Conservation (phyloP, 352 stramenopile genomes). For the Globisporangium barbulae region DNA sequence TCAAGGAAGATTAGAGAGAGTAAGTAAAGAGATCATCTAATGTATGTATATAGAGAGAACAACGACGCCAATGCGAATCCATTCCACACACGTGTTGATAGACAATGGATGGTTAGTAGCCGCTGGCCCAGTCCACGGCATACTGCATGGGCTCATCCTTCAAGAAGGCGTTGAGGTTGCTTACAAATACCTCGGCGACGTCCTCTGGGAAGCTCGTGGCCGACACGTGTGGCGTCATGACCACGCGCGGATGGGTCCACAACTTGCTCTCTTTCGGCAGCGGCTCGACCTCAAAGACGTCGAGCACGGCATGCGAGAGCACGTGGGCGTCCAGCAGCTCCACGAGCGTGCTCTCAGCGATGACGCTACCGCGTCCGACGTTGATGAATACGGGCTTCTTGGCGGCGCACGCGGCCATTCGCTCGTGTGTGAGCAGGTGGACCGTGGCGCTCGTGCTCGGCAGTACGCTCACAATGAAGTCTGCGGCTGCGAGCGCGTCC, state of each 20-base stretch:
- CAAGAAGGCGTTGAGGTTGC: conserved; percentile 54
- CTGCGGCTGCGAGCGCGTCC: conserved; percentile 37
- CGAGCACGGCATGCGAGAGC: conserved; percentile 61
- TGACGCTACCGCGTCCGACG: conserved; percentile 81
- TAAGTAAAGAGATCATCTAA: conserved; percentile 9
- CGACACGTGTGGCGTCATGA: conserved; percentile 80
- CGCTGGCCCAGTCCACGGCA: conserved; percentile 44
- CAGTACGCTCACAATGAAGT: conserved; percentile 86
- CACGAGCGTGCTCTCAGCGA: conserved; percentile 53
- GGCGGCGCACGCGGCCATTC: conserved; percentile 37
- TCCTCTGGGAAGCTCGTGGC: conserved; percentile 72
- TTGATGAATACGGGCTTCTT: conserved; percentile 87
- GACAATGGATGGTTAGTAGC: conserved; percentile 31
- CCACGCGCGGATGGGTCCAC: conserved; percentile 58
- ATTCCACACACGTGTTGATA: not conserved
- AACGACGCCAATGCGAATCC: not conserved
- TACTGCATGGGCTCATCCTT: conserved; percentile 35
- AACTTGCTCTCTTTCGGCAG: conserved; percentile 49
- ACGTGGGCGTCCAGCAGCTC: conserved; percentile 51
- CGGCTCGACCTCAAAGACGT: conserved; percentile 62
- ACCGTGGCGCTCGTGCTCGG: conserved; percentile 73
- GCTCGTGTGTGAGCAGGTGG: conserved; percentile 50
- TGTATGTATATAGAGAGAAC: conserved; percentile 17
- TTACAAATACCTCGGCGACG: conserved; percentile 70
- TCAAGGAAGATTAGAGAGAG: conserved; percentile 19